phyloP scores from a whole-genome alignment of 2,329 filamentous ascomycete species.

The Fusarium sp. region DNA sequence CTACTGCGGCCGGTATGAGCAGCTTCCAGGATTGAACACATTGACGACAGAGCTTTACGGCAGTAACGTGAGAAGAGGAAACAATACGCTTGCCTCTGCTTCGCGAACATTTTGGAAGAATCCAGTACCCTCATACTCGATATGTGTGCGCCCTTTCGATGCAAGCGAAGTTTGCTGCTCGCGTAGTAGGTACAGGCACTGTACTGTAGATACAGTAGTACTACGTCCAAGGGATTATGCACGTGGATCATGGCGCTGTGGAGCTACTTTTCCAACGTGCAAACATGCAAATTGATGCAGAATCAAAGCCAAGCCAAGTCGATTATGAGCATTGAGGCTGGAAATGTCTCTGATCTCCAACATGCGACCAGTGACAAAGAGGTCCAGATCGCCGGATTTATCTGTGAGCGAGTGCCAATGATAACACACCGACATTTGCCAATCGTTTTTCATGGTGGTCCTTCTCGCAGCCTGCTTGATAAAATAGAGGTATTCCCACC shows the following conservation, averaged over 20 bases:
- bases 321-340: slow-evolving; percentile 31
- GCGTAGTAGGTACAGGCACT: slow-evolving; percentile 6
- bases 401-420: slow-evolving; percentile 24
- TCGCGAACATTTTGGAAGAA: neutral
- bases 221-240: slow-evolving; percentile 16
- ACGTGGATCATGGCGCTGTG: slow-evolving; percentile 24
- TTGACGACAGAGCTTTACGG: slow-evolving; percentile 21
- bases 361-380: slow-evolving; percentile 24
- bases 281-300: neutral
- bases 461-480: slow-evolving; percentile 9
- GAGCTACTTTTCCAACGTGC: slow-evolving; percentile 4
- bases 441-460: slow-evolving; percentile 29
- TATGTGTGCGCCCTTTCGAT: neutral
- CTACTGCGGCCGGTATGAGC: slow-evolving; percentile 36
- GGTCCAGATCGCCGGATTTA: slow-evolving; percentile 31
- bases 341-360: slow-evolving; percentile 22
- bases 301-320: slow-evolving; percentile 4
- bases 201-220: neutral
- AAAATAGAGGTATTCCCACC: slow-evolving; percentile 25
- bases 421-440: slow-evolving; percentile 45
- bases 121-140: neutral
- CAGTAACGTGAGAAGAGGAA: slow-evolving; percentile 9
- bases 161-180: slow-evolving; percentile 6
- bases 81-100: slow-evolving; percentile 4
- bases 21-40: slow-evolving; percentile 21